Base-by-base conservation (phyloP, 805 yeast species). In the Yarrowia porcina region DNA sequence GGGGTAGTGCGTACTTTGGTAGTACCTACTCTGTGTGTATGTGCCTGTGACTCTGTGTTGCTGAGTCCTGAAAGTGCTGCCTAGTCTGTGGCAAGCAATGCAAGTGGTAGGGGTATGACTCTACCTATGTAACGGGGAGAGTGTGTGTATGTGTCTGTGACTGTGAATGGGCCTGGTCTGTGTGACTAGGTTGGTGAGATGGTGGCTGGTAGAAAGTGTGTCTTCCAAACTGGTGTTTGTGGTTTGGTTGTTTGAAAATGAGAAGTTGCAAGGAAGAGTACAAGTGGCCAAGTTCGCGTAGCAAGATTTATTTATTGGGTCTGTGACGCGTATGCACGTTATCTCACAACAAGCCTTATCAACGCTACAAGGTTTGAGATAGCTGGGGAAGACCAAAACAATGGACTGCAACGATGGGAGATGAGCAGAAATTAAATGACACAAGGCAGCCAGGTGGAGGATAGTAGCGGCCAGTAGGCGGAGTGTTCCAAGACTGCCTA, bases 291-390 rank as follows among this genome's bases (percentile, higher is more conserved):
- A 30, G 39, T 38, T 49, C 56, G 56, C 56, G 56, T 49, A 49
- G 56, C 56, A 49, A 49, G 56, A 49, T 49, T 49, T 49, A 49
- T 49, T 49, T 49, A 49, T 49, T 49, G 38, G 38, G 23, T 20
- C 28, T 47, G 39, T 32, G 56, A 49, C 56, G 56, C 56, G 56
- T 49, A 49, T 49, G 56, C 56, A 49, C 39, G 56, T 49, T 49
- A 49, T 49, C 56, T 49, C 39, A 49, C 10, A 49, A 49, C 56
- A 49, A 49, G 56, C 56, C 56, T 49, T 49, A 49, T 49, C 56
- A 49, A 33, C 56, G 56, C 56, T 30, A 30, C 32, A 13, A 49
- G 32, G 39, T 49, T 33, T 32, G 32, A 49, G 56, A 49, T 49
- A 49, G 56, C 56, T 49, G 56, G 56, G 56, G 56, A 47, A 44